These are phyloP conservation scores for Fusarium sambucinum DNA, from an alignment of 2,329 filamentous ascomycete genomes.

Conservation along the genomic window DNA sequence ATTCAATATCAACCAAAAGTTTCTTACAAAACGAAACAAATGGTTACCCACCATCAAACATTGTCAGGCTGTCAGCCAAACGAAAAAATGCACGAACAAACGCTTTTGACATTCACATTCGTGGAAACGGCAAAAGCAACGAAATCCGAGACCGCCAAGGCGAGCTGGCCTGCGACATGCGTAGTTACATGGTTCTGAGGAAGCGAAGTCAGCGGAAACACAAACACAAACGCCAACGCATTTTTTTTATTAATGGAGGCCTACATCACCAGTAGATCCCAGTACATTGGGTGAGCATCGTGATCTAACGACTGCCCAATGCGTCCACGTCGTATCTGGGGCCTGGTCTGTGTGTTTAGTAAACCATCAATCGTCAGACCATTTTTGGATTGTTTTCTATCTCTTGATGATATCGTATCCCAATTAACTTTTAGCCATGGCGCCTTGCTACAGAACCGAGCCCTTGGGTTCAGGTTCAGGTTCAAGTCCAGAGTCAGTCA, in stretches of 20 bases:
- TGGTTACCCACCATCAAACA: not conserved
- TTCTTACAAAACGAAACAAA: not conserved
- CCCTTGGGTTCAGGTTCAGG: conserved; percentile 28
- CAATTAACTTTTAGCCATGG: conserved; percentile 21
- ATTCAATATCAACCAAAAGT: conserved; percentile 5
- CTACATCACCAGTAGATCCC: not conserved
- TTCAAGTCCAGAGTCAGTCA: conserved; percentile 12
- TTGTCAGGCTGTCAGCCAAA: not conserved
- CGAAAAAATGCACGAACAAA: not conserved
- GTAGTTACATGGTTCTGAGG: conserved; percentile 19
- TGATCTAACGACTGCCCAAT: conserved; percentile 10
- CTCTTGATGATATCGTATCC: conserved; percentile 4
- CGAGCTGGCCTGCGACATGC: conserved; percentile 37
- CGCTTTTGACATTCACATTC: not conserved
- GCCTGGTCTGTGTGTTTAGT: conserved; percentile 14
- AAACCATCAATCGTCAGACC: conserved; percentile 9
- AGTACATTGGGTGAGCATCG: conserved; percentile 1
- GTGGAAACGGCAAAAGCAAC: conserved; percentile 17
- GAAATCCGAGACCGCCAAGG: conserved; percentile 25
- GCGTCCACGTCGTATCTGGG: conserved; percentile 25
- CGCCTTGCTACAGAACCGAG: conserved; percentile 20
- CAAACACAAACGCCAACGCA: conserved; percentile 25
- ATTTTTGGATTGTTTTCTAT: not conserved
- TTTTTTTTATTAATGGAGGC: conserved; percentile 5
- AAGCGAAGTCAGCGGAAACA: conserved; percentile 38